Percentiles rank a stretch among this genome's conserved stretches.
These are phyloP conservation scores for Globisporangium irregulare DNA, from an alignment of 352 stramenopile genomes.

Conservation along the genomic window DNA sequence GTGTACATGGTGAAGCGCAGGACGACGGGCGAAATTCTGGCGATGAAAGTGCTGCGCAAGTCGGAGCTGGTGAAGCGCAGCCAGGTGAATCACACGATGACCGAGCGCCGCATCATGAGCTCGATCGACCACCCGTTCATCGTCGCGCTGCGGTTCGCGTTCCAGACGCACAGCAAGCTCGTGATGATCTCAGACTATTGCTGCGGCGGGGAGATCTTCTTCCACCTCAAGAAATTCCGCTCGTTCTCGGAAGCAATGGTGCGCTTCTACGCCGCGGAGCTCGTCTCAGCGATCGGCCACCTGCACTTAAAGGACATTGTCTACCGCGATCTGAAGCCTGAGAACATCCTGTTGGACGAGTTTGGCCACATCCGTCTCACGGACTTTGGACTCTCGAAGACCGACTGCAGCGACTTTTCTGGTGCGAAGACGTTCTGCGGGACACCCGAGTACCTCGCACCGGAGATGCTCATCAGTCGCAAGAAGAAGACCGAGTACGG, in stretches of 20 bases:
- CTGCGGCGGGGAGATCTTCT: conserved; percentile 90
- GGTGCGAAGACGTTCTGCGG: conserved; percentile 88
- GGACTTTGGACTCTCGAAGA: conserved; percentile 93
- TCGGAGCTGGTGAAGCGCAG: conserved; percentile 86
- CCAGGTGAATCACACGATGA: conserved; percentile 88
- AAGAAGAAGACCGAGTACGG: conserved; percentile 90
- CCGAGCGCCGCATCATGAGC: conserved; percentile 85
- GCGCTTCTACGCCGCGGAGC: conserved; percentile 93
- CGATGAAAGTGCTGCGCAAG: conserved; percentile 90
- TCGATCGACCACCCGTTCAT: conserved; percentile 96
- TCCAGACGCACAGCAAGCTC: conserved; percentile 90
- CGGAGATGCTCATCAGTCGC: conserved; percentile 88
- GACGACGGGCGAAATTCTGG: conserved; percentile 55
- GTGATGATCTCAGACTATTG: conserved; percentile 92
- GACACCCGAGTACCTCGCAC: conserved; percentile 85
- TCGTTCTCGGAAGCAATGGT: conserved; percentile 89
- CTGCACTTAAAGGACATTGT: conserved; percentile 92
- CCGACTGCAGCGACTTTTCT: conserved; percentile 67
- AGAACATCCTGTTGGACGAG: conserved; percentile 93
- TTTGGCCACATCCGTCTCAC: conserved; percentile 90
- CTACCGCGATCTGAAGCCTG: conserved; percentile 91
- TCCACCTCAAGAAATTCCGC: conserved; percentile 89
- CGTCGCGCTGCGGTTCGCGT: conserved; percentile 91
- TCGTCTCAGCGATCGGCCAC: conserved; percentile 86
- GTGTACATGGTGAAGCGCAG: conserved; percentile 96